Evolutionary conservation across 495 filamentous ascomycete species (phyloP).

Genomic region (Platismatia glauca): DNA sequence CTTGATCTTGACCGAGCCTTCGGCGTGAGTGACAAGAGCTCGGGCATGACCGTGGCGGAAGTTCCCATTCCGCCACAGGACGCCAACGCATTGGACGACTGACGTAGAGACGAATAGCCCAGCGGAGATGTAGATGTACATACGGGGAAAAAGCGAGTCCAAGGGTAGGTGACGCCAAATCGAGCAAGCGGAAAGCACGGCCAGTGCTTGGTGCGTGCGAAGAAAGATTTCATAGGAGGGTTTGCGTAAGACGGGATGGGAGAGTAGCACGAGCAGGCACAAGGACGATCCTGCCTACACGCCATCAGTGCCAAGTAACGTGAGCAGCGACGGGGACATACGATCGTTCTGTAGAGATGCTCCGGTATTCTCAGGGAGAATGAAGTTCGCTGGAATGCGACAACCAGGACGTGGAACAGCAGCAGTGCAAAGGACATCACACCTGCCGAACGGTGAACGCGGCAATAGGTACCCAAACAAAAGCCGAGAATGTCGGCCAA

Average conservation of each 20-base stretch:
- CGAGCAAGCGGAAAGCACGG: constrained; percentile 24
- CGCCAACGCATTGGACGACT: constrained; percentile 18
- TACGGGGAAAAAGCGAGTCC: constrained; percentile 11
- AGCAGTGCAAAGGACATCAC: constrained; percentile 3
- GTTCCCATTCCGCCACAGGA: constrained; percentile 27
- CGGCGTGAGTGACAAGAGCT: constrained; percentile 16
- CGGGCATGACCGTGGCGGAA: constrained; percentile 21
- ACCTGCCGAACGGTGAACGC: constrained; percentile 22
- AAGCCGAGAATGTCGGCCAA: constrained; percentile 27
- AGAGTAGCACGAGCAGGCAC: constrained; percentile 7
- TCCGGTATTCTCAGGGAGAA: constrained; percentile 2
- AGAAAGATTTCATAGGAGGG: constrained; percentile 32
- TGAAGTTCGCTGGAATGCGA: not conserved
- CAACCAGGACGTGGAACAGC: constrained; percentile 8
- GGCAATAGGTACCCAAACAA: constrained; percentile 17
- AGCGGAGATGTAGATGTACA: constrained; percentile 28
- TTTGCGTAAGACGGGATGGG: constrained; percentile 1
- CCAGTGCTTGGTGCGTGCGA: constrained; percentile 26
- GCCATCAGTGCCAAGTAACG: not conserved
- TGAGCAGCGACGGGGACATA: not conserved
- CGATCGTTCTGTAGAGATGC: constrained; percentile 5
- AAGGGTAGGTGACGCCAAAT: constrained; percentile 26
- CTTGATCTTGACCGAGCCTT: constrained; percentile 16
- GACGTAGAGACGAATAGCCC: constrained; percentile 25
- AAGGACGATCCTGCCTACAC: constrained; percentile 2